phyloP scores from a whole-genome alignment of 805 yeast genomes.

The Yamadazyma ubonensis region DNA sequence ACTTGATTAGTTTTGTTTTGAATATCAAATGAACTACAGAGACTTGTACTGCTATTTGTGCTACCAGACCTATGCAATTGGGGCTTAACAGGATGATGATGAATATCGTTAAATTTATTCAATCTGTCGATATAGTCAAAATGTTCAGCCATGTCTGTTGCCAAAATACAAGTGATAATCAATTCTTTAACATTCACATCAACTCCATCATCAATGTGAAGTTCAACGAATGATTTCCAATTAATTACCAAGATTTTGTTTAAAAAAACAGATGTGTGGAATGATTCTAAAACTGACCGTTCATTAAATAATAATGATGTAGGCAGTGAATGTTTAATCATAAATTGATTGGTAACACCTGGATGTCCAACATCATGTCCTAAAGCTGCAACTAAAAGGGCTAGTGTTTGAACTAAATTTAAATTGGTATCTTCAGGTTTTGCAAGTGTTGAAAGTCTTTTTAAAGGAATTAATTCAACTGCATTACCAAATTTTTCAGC shows the following conservation, averaged over 20 bases:
- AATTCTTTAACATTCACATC: conserved; percentile 22
- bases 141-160: conserved; percentile 93
- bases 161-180: conserved; percentile 38
- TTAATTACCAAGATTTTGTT: conserved; percentile 33
- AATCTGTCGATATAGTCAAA: conserved; percentile 63
- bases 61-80: conserved; percentile 2
- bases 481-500: conserved; percentile 18
- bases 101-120: conserved; percentile 22
- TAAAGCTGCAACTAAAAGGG: conserved; percentile 73
- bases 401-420: conserved; percentile 48
- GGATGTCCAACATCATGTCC: conserved; percentile 98
- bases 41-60: not conserved
- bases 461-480: conserved; percentile 15
- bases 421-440: conserved; percentile 24
- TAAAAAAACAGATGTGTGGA: conserved; percentile 67
- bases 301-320: conserved; percentile 61
- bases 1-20: conserved; percentile 19
- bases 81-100: conserved; percentile 12
- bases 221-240: conserved; percentile 35
- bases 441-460: conserved; percentile 2
- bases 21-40: conserved; percentile 3
- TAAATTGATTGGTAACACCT: conserved; percentile 81
- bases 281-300: conserved; percentile 75
- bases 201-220: conserved; percentile 13
- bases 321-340: conserved; percentile 59